Evolutionary conservation across 805 yeast genomes (phyloP).

Genomic region (Lipomyces japonicus): DNA sequence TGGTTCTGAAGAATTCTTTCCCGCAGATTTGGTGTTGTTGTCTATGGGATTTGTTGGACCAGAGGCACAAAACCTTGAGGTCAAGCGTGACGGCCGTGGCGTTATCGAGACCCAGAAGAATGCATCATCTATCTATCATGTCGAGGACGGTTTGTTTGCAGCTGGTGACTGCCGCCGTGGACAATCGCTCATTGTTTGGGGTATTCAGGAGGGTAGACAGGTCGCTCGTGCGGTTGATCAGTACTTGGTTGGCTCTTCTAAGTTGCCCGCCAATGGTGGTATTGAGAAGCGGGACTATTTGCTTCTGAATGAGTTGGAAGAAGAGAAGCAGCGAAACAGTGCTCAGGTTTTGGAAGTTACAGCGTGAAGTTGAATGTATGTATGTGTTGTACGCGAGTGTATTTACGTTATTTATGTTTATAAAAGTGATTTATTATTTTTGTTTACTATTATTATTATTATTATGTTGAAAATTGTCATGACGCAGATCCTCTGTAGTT

Average conservation of each 20-base stretch:
- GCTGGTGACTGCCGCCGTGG: conserved; percentile 99
- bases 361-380: conserved; percentile 13
- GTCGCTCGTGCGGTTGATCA: conserved; percentile 92
- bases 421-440: no score
- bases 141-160: conserved; percentile 72
- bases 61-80: conserved; percentile 69
- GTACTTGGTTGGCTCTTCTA: conserved; percentile 69
- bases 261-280: conserved; percentile 91
- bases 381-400: no score
- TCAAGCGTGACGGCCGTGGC: conserved; percentile 74
- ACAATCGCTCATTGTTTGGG: conserved; percentile 97
- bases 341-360: conserved; percentile 17
- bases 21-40: conserved; percentile 87
- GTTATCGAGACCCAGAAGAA: conserved; percentile 56
- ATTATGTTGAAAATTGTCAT: no score
- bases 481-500: no score
- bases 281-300: conserved; percentile 80
- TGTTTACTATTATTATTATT: no score
- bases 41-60: conserved; percentile 99
- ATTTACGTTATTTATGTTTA: no score
- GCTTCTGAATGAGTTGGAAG: conserved; percentile 13
- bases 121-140: conserved; percentile 65
- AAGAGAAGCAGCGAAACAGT: conserved; percentile 9
- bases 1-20: conserved; percentile 87
- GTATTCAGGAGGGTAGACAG: conserved; percentile 98